Evolutionary conservation across 2,329 filamentous ascomycete species (phyloP).

Genomic region (Grosmannia huntii): DNA sequence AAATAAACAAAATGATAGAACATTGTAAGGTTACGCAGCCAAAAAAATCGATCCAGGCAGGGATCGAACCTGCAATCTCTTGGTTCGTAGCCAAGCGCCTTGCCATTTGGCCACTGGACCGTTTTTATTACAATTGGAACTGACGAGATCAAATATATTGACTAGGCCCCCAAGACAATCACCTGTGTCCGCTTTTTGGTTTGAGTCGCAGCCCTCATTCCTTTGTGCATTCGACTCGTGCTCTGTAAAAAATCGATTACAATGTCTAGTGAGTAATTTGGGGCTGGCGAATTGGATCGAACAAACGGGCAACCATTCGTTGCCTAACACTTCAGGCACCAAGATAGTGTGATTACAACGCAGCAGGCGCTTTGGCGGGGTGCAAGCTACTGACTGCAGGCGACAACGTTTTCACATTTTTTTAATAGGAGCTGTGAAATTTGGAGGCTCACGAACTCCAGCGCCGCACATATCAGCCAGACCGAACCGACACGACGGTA

Average conservation of each 20-base stretch:
- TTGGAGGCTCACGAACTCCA: not conserved
- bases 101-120: conserved; percentile 20
- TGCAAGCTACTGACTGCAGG: not conserved
- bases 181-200: not conserved
- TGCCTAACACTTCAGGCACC: not conserved
- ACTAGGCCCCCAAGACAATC: not conserved
- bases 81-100: conserved; percentile 26
- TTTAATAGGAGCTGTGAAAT: not conserved
- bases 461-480: not conserved
- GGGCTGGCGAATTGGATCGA: not conserved
- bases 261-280: too few species aligned
- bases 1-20: not conserved
- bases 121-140: not conserved
- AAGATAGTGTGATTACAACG: not conserved
- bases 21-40: too few species aligned
- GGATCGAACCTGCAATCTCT: conserved; percentile 25
- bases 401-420: not conserved
- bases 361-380: not conserved
- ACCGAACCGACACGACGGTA: not conserved
- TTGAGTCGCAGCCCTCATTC: too few species aligned
- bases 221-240: too few species aligned
- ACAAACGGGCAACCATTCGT: not conserved
- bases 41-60: conserved; percentile 16
- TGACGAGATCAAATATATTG: not conserved
- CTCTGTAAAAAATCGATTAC: too few species aligned